Conservation (phyloP, 73 alveolate genomes). For the Durusdinium trenchii region DNA sequence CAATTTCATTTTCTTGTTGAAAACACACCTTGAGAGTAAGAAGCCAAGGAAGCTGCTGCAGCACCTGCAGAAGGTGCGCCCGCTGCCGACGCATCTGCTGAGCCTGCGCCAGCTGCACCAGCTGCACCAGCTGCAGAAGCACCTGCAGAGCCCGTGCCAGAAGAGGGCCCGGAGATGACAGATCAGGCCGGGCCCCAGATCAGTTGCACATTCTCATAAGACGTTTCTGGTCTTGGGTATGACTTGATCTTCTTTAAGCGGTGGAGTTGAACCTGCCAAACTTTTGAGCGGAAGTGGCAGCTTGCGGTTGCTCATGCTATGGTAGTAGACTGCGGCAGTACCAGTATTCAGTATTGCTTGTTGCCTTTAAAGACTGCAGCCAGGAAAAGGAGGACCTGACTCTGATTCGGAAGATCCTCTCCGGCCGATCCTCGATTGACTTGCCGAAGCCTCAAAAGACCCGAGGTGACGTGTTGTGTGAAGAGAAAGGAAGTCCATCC, state of each 20-base stretch:
- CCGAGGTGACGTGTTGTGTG: background rate
- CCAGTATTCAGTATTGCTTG: too few relatives aligned
- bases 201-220: background rate
- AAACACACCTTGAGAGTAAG: background rate
- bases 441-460: slow-evolving; percentile 5
- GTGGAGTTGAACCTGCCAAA: background rate
- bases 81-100: too few relatives aligned
- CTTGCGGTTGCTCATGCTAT: background rate
- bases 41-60: background rate
- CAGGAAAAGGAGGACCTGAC: slow-evolving; percentile 89
- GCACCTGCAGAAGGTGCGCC: background rate
- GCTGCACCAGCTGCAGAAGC: slow-evolving; percentile 30
- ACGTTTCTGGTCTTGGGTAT: background rate
- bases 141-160: slow-evolving; percentile 3
- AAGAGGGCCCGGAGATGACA: slow-evolving; percentile 50
- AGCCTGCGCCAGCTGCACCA: too few relatives aligned
- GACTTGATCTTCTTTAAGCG: background rate
- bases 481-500: background rate
- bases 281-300: background rate
- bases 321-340: too few relatives aligned
- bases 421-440: slow-evolving; percentile 91
- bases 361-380: too few relatives aligned
- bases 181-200: slow-evolving; percentile 27
- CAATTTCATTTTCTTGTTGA: too few relatives aligned
- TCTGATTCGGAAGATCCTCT: slow-evolving; percentile 66